phyloP scores from a whole-genome alignment of 208 protist species.

The Perkinsela sp. region DNA sequence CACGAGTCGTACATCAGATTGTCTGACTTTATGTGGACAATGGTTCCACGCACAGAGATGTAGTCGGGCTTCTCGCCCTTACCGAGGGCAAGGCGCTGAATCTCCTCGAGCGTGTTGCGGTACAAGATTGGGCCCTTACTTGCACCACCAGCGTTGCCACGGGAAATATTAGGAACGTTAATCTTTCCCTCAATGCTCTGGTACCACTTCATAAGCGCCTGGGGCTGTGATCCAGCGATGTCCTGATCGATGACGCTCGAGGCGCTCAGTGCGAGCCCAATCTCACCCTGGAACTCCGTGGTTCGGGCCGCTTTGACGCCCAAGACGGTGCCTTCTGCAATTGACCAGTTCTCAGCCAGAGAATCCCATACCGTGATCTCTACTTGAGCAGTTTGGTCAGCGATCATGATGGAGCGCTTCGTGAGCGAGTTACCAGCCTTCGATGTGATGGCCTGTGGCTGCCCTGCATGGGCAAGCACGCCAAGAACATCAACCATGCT shows the following conservation, averaged over 20 bases:
- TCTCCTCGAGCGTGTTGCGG: slow-evolving; percentile 50
- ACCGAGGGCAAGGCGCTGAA: slow-evolving; percentile 30
- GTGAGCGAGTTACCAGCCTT: slow-evolving; percentile 38
- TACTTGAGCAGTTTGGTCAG: slow-evolving; percentile 32
- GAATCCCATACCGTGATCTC: slow-evolving; percentile 66
- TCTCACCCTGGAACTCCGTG: slow-evolving; percentile 21
- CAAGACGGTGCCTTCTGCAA: slow-evolving; percentile 26
- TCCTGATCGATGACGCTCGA: neutral
- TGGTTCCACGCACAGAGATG: slow-evolving; percentile 50
- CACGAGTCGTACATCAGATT: slow-evolving; percentile 63
- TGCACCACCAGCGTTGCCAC: neutral
- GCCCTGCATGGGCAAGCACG: slow-evolving; percentile 35
- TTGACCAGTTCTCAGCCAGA: slow-evolving; percentile 27
- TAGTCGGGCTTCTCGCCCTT: slow-evolving; percentile 41
- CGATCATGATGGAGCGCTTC: slow-evolving; percentile 42
- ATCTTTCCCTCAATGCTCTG: neutral
- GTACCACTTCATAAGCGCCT: neutral
- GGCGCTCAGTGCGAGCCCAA: neutral
- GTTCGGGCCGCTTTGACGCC: slow-evolving; percentile 47
- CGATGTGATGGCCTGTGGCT: slow-evolving; percentile 30
- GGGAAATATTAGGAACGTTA: neutral
- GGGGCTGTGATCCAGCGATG: neutral
- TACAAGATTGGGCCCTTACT: neutral
- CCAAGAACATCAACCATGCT: slow-evolving; percentile 44
- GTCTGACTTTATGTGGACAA: slow-evolving; percentile 62